Evolutionary conservation across 2,329 filamentous ascomycete species (phyloP), one percentile per base, ranked within the genome.

Genomic region (Xylaria sp.): DNA sequence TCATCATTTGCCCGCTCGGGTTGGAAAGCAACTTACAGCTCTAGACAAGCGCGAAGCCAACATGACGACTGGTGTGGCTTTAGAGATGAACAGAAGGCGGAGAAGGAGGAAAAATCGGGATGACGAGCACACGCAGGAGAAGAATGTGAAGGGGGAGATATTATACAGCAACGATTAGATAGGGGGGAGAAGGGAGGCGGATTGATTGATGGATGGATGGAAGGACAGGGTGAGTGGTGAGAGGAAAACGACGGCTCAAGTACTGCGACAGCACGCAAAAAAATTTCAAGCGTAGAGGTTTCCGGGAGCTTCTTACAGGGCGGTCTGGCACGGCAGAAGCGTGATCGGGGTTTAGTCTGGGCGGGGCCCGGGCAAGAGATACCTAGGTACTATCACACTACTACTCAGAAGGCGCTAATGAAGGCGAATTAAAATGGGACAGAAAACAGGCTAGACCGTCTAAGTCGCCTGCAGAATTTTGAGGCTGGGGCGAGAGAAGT

Each of bases 31-130:
- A 87, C 89, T 83, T 87, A 92, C 90, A 86, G 88, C 88, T 85
- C 89, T 86, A 74, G 86, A 85, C 73, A 92, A 81, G 78, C 87
- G 87, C 73, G 89, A 86, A 75, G 89, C 83, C 80, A 92, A 78
- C 90, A 92, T 91, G 77, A 80, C 88, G 81, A 74, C 68, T 65
- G 63, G 69, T 64, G 61, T 52, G 62, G 48, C 49, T 25, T 8
- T 58, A 44, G 52, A 17, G 35, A 35, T 40, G 21, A 27, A 15
- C 13, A 47, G 72, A 71, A 71, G 68, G 71, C 64, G 66, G 67
- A 69, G 66, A 66, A 71, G 67, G 68, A 66, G 71, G 67, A 70
- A 71, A 68, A 72, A 70, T 71, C 72, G 74, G 71, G 53, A 35
- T 25, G 54, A 72, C 66, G 67, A 68, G 65, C 63, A 71, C 72